Conservation (phyloP, 2,329 filamentous ascomycete genomes). For the Monosporascus ibericus region DNA sequence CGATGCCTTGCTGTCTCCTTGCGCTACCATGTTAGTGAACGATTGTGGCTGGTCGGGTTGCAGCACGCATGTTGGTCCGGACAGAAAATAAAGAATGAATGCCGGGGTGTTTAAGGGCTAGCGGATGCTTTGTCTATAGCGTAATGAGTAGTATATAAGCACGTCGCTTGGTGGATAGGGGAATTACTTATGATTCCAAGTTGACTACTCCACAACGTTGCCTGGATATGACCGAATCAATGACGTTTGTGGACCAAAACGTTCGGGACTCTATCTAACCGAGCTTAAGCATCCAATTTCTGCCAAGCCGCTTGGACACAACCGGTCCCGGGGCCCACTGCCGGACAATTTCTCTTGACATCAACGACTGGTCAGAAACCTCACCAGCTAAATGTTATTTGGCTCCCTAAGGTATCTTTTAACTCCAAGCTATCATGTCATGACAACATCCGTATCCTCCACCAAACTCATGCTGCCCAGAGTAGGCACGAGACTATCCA, state of each 20-base stretch:
- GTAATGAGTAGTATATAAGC: too few species aligned
- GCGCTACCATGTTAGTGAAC: constrained; percentile 23
- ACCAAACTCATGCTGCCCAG: constrained; percentile 29
- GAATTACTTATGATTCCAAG: too few species aligned
- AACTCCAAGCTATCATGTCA: constrained; percentile 21
- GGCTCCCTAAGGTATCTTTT: too few species aligned
- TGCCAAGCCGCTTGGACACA: not conserved
- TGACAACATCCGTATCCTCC: constrained; percentile 36
- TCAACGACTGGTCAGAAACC: not conserved
- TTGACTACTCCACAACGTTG: too few species aligned
- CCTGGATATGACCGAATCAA: too few species aligned
- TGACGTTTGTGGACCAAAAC: not conserved
- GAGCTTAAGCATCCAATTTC: not conserved
- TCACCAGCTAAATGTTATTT: not conserved
- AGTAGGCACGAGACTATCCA: constrained; percentile 65
- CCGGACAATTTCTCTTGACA: not conserved
- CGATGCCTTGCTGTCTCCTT: constrained; percentile 17
- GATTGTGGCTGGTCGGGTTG: too few species aligned
- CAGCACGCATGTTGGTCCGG: too few species aligned
- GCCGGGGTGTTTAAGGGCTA: too few species aligned
- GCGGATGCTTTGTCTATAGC: too few species aligned
- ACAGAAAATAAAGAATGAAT: too few species aligned
- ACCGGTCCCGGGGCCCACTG: not conserved
- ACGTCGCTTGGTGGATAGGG: too few species aligned
- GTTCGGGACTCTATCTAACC: not conserved